Conservation (phyloP, 2,329 filamentous ascomycete genomes). For the Parastagonospora nodorum region DNA sequence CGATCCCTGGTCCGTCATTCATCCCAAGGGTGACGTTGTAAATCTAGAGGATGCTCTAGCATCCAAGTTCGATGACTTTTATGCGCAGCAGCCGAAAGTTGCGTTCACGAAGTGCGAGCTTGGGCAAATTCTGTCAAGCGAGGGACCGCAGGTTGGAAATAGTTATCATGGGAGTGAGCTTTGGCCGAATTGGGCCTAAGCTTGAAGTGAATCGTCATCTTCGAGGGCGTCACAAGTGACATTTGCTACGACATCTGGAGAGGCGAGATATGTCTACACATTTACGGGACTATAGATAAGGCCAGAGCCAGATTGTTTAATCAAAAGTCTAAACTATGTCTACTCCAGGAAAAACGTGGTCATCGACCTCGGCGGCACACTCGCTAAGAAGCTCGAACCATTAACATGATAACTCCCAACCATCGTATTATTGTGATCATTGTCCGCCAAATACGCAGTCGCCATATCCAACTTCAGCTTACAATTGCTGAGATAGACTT, state of each 20-base stretch:
- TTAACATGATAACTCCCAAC: conserved; percentile 1
- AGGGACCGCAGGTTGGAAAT: conserved; percentile 52
- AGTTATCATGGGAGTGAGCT: no score
- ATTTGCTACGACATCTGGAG: no score
- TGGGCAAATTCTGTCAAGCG: conserved; percentile 62
- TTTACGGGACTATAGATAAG: no score
- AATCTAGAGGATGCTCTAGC: conserved; percentile 59
- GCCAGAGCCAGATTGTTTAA: no score
- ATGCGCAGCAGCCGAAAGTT: conserved; percentile 56
- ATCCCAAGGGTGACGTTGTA: conserved; percentile 58
- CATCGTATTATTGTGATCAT: conserved; percentile 10
- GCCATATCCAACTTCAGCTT: neutral
- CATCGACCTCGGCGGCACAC: conserved; percentile 3
- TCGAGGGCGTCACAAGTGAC: no score
- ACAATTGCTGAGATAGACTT: conserved; percentile 1
- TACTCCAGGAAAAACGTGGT: conserved; percentile 11
- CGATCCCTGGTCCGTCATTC: conserved; percentile 62
- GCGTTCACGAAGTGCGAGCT: conserved; percentile 59
- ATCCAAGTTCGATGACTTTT: conserved; percentile 58
- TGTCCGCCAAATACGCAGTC: conserved; percentile 9
- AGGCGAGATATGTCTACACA: no score
- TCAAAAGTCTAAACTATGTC: neutral
- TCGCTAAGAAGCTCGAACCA: neutral
- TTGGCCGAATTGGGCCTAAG: no score
- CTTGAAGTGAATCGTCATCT: no score